phyloP scores from a whole-genome alignment of 2,329 filamentous ascomycete genomes.

The Calonectria montana region DNA sequence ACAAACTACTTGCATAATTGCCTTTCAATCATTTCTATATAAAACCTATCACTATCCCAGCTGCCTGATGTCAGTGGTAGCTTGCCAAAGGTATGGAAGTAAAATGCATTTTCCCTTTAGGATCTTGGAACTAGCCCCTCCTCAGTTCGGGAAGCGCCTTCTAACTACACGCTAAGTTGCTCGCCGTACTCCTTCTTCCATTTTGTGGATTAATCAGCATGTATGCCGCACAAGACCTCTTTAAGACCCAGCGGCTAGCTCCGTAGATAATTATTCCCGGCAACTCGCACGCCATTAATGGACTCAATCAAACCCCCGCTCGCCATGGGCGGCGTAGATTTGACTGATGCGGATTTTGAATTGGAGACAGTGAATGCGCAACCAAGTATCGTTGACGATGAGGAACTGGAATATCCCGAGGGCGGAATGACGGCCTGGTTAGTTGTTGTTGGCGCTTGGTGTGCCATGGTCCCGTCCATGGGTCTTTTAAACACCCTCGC shows the following conservation, averaged over 20 bases:
- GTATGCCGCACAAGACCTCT: neutral
- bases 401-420: constrained; percentile 67
- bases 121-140: too few species aligned
- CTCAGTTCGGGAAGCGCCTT: neutral
- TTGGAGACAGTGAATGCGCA: neutral
- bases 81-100: too few species aligned
- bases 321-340: neutral
- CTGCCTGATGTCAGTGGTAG: too few species aligned
- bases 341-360: neutral
- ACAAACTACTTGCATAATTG: too few species aligned
- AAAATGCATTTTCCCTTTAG: too few species aligned
- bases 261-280: neutral
- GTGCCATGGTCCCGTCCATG: constrained; percentile 72
- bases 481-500: constrained; percentile 76
- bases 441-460: constrained; percentile 78
- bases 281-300: neutral
- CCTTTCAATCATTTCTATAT: too few species aligned
- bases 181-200: neutral
- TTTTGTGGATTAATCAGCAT: neutral
- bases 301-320: neutral
- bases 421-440: constrained; percentile 75
- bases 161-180: neutral
- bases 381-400: neutral
- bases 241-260: neutral
- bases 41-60: too few species aligned